phyloP scores from a whole-genome alignment of 2,329 filamentous ascomycete species.

The Pseudomassariella vexata region DNA sequence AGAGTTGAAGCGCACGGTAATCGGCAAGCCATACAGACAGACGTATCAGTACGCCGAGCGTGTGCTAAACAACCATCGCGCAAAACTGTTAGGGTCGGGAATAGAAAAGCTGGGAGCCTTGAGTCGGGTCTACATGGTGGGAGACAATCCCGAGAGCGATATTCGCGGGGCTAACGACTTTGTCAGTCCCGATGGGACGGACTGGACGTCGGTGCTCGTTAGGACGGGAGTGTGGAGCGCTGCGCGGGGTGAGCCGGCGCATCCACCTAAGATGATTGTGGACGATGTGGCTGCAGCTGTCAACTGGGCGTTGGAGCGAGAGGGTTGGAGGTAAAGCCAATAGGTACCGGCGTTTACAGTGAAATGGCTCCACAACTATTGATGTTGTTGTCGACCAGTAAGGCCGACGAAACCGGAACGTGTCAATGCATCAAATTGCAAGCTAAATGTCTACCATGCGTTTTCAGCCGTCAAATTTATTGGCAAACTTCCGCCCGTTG shows the following conservation, averaged over 20 bases:
- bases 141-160: constrained; percentile 84
- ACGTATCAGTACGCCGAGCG: constrained; percentile 85
- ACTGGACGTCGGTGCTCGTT: constrained; percentile 74
- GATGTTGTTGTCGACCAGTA: too few species aligned
- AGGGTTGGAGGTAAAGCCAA: constrained; percentile 36
- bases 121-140: constrained; percentile 85
- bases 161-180: constrained; percentile 83
- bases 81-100: constrained; percentile 33
- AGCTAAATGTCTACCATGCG: too few species aligned
- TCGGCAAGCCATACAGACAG: constrained; percentile 74
- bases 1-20: constrained; percentile 56
- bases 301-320: constrained; percentile 63
- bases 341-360: too few species aligned
- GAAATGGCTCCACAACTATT: too few species aligned
- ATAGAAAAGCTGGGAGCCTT: constrained; percentile 37
- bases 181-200: constrained; percentile 57
- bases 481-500: too few species aligned
- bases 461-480: too few species aligned
- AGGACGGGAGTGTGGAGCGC: constrained; percentile 69
- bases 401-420: too few species aligned
- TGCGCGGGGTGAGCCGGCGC: constrained; percentile 43
- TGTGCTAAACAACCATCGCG: constrained; percentile 58
- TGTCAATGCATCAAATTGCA: too few species aligned
- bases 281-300: constrained; percentile 74
- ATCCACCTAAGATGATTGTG: constrained; percentile 59